These are phyloP conservation scores for Acanthamoeba castellanii DNA, from an alignment of 208 protist species.

Conservation along the genomic window DNA sequence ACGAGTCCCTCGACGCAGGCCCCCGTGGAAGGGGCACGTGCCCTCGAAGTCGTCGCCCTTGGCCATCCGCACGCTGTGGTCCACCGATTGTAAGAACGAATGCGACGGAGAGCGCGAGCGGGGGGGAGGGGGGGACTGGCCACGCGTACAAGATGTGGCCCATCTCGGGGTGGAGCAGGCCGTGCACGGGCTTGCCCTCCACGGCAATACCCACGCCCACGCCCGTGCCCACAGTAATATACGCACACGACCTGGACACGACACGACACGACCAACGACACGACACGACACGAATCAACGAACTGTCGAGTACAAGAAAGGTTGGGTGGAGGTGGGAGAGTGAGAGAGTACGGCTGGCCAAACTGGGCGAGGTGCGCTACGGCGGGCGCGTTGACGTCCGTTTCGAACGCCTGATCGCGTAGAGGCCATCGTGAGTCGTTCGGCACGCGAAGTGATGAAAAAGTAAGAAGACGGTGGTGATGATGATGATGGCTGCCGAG, in stretches of 20 bases:
- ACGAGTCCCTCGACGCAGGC: constrained; percentile 90
- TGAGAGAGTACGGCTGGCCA: background rate
- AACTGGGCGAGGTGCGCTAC: constrained; percentile 78
- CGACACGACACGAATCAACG: background rate
- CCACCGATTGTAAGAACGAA: background rate
- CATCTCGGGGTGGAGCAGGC: constrained; percentile 89
- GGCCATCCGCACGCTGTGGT: constrained; percentile 47
- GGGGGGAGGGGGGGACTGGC: background rate
- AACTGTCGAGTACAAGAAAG: background rate
- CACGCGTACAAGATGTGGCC: constrained; percentile 84
- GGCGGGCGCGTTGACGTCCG: constrained; percentile 89
- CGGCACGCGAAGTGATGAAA: background rate
- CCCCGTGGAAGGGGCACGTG: constrained; percentile 88
- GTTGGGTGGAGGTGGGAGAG: background rate
- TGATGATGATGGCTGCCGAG: background rate
- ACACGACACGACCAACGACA: background rate
- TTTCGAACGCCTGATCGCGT: constrained; percentile 84
- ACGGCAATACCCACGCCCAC: constrained; percentile 87
- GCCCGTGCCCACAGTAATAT: constrained; percentile 91
- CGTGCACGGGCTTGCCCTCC: constrained; percentile 85
- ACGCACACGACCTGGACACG: constrained; percentile 80
- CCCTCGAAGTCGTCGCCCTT: constrained; percentile 83
- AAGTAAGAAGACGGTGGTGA: background rate
- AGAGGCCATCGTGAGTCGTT: background rate
- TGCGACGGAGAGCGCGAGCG: no score